phyloP scores from a whole-genome alignment of 495 filamentous ascomycete species.

The Pyrenula aspistea region DNA sequence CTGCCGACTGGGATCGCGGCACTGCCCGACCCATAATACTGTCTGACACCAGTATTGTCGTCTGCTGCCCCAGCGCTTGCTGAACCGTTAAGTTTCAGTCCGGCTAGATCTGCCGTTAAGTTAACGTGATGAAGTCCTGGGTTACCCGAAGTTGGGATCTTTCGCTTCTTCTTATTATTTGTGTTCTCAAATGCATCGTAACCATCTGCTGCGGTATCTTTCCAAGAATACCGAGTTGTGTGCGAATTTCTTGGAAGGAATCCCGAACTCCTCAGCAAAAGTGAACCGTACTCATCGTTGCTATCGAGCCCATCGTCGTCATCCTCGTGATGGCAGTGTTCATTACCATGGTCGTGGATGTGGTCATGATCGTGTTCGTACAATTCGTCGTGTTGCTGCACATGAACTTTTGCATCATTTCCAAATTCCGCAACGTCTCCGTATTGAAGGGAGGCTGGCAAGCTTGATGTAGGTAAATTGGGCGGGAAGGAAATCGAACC shows the following conservation, averaged over 20 bases:
- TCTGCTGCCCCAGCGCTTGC: conserved; percentile 29
- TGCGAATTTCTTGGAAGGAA: conserved; percentile 8
- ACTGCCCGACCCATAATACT: conserved; percentile 44
- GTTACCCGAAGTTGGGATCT: conserved; percentile 81
- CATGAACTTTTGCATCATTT: conserved; percentile 32
- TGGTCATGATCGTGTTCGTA: conserved; percentile 31
- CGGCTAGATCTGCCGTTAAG: conserved; percentile 50
- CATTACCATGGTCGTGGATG: conserved; percentile 19
- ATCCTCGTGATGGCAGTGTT: conserved; percentile 13
- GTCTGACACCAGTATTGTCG: conserved; percentile 33
- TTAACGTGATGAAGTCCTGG: conserved; percentile 48
- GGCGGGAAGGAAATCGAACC: conserved; percentile 73
- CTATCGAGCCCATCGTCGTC: conserved; percentile 29
- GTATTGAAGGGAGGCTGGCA: conserved; percentile 68
- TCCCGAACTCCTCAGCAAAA: conserved; percentile 32
- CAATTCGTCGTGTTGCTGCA: conserved; percentile 36
- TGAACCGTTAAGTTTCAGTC: conserved; percentile 41
- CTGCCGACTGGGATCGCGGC: conserved; percentile 34
- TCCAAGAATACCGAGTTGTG: not conserved
- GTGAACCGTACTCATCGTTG: conserved; percentile 28
- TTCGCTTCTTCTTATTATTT: conserved; percentile 99
- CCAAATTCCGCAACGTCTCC: conserved; percentile 26
- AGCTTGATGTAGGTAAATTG: conserved; percentile 48
- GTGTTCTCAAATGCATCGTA: conserved; percentile 98
- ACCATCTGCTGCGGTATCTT: conserved; percentile 47